Base-by-base conservation (phyloP, 306 rosid genomes). In the Cucurbita ficifolia region DNA sequence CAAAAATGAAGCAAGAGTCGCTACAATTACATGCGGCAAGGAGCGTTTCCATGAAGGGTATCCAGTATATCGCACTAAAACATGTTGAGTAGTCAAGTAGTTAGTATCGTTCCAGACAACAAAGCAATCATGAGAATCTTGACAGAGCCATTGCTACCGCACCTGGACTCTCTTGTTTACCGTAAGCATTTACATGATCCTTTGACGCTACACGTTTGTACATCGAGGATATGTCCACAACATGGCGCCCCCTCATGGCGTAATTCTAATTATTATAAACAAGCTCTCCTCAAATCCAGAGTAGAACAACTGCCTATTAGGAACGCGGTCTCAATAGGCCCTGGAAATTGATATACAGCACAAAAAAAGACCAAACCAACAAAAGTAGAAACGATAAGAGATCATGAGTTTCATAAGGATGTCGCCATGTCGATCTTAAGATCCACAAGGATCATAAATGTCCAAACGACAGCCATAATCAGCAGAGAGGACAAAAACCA, bases 21-120 rank as follows among this genome's bases (percentile, higher is more conserved):
- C 98, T 73, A 76, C 90, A 40, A 90, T 76, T 51, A 93, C 90
- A 75, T 93, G 98, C 6, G 96, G 97, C 17, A 88, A 82, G 69
- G 96, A 86, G 57, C 84, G 97, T 83, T 64, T 88, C 98, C 97
- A 93, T 33, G 98, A 87, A 77, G 97, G 97, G 76, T 76, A 1
- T 19, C 71, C 71, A 18, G 71, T 42, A 42, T 18, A 0, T 10
- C 71, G 71, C 71, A 64, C 71, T 64, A 64, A 64, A 64, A 40
- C 71, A 40, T 64, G 10, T 39, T 2, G 33, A 18, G 70, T 18
- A 40, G 36, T 19, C 6, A 64, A 64, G 33, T 52, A 64, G 35
- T 64, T 40, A 42, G 33, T 64, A 40, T 42, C 13, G 19, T 64
- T 42, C 1, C 35, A 64, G 35, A 64, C 52, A n/a, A 64, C 52